Evolutionary conservation across 2,329 filamentous ascomycete genomes (phyloP).

Genomic region (Clarireedia hainanense): DNA sequence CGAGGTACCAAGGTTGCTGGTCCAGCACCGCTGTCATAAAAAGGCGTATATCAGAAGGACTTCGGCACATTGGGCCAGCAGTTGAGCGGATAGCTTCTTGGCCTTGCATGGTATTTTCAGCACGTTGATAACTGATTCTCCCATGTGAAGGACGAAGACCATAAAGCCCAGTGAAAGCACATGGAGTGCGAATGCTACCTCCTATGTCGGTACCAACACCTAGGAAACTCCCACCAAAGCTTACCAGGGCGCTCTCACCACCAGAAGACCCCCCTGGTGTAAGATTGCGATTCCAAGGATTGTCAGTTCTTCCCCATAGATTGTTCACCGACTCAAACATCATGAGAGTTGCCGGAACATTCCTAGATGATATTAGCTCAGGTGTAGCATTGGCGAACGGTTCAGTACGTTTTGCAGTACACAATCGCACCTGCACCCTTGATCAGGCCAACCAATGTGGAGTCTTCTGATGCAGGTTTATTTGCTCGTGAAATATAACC

Average conservation of each 20-base stretch:
- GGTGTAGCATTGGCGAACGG: background rate
- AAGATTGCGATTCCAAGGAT: constrained; percentile 28
- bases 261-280: constrained; percentile 26
- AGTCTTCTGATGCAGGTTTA: constrained; percentile 59
- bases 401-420: constrained; percentile 66
- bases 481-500: constrained; percentile 72
- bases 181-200: background rate
- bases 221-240: constrained; percentile 20
- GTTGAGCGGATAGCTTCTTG: background rate
- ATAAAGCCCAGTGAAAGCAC: background rate
- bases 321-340: constrained; percentile 33
- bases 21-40: constrained; percentile 5
- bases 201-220: constrained; percentile 27
- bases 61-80: background rate
- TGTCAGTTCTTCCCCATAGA: constrained; percentile 34
- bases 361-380: constrained; percentile 28
- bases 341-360: constrained; percentile 50
- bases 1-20: constrained; percentile 9
- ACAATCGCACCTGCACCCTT: constrained; percentile 61
- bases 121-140: background rate
- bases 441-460: constrained; percentile 63
- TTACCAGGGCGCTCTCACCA: constrained; percentile 24
- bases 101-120: no score
- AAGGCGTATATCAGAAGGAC: background rate
- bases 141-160: background rate